Base-by-base conservation (phyloP, 345 rosid species). In the Bruguiera sexangula region DNA sequence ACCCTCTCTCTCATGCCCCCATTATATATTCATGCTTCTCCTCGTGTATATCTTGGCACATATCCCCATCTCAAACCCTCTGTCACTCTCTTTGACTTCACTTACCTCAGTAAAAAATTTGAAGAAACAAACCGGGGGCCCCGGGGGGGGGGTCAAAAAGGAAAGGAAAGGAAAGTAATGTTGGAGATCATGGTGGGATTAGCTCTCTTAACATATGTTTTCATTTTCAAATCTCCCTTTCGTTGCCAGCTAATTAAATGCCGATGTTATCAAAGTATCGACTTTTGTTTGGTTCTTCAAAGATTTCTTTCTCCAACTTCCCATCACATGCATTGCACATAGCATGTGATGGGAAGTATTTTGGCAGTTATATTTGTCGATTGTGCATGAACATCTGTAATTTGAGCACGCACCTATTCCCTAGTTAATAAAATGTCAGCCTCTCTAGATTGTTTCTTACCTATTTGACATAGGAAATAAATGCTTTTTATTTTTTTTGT, bases 1-100 rank as follows among this genome's bases (percentile, higher is more conserved):
- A 52, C 63, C 53, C 54, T 66, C 53, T 11, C 52, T 66, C 27
- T 64, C 60, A 46, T 27, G 43, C 53, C 30, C 22, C 24, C 53
- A 67, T 70, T 30, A 30, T 74, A 64, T 73, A 65, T 60, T 60
- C 58, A 10, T 60, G 31, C 52, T 19, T 20, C 36, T 4, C 36
- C 24, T 53, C 61, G n/a, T 36, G 51, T 52, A 67, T 62, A 30
- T 22, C 66, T 37, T 64, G 56, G 72, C 69, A 73, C 78, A 39
- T 73, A 18, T 76, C 69, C 81, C 82, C 67, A 73, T 71, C 67
- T 77, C 77, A 77, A 65, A 65, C 77, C 78, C 56, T 37, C 62
- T 63, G 24, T 51, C 53, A 11, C 6, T 34, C 10, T 34, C 30
- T 48, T 32, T 32, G 20, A 53, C 66, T 36, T 63, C 68, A 69